Conservation (phyloP, 2,329 filamentous ascomycete species). For the Epichloe sibirici region DNA sequence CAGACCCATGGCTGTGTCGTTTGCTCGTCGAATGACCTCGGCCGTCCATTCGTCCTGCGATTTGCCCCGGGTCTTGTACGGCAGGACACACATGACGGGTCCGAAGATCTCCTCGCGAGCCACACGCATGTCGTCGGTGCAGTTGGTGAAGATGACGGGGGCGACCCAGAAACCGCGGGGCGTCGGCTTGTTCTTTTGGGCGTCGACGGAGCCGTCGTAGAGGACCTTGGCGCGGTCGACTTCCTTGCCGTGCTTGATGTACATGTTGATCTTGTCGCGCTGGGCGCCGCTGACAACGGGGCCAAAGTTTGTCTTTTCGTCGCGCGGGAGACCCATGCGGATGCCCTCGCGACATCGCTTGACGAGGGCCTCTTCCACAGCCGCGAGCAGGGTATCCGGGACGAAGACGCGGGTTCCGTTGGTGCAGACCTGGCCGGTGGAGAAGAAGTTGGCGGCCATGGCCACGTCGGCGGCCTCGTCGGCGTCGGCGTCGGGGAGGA, state of each 20-base stretch:
- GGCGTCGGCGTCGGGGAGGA: conserved; percentile 69
- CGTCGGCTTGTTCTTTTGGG: conserved; percentile 36
- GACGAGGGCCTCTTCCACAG: conserved; percentile 57
- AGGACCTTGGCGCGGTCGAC: conserved; percentile 62
- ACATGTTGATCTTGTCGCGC: conserved; percentile 63
- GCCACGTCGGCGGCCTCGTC: conserved; percentile 76
- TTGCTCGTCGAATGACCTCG: conserved; percentile 60
- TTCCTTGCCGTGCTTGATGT: conserved; percentile 65
- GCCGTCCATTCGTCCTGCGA: conserved; percentile 35
- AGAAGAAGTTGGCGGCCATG: conserved; percentile 93
- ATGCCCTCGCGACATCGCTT: conserved; percentile 47
- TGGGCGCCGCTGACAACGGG: conserved; percentile 67
- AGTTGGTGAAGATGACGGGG: conserved; percentile 78
- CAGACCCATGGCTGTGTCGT: conserved; percentile 64
- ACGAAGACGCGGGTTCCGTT: conserved; percentile 86
- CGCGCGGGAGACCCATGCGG: conserved; percentile 61
- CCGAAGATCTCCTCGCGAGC: conserved; percentile 79
- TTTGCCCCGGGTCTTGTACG: conserved; percentile 43
- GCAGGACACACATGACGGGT: conserved; percentile 70
- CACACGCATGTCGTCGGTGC: conserved; percentile 71
- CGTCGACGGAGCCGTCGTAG: conserved; percentile 52
- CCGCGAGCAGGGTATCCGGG: conserved; percentile 48
- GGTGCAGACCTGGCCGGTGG: conserved; percentile 82
- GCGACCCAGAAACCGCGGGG: conserved; percentile 68
- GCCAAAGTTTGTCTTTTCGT: conserved; percentile 67